phyloP scores from a whole-genome alignment of 805 yeast genomes.

The Naumovozyma castellii region DNA sequence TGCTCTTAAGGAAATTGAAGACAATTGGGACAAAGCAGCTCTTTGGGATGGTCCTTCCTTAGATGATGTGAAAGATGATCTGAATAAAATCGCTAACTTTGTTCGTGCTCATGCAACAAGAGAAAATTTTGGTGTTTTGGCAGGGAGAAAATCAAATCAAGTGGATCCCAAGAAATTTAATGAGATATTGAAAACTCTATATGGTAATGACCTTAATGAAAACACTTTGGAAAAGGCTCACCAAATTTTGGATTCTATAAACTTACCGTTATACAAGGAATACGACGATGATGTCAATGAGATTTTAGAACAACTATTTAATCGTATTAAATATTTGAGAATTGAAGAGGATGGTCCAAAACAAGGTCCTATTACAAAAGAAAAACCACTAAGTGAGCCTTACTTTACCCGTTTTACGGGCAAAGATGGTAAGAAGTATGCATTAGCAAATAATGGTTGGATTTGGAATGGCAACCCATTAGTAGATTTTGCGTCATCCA shows the following conservation, averaged over 20 bases:
- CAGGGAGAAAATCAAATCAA: slow-evolving; percentile 43
- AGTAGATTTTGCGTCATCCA: slow-evolving; percentile 79
- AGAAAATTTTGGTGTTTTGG: slow-evolving; percentile 35
- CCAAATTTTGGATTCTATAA: slow-evolving; percentile 64
- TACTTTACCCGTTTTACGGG: slow-evolving; percentile 69
- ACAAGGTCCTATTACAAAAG: slow-evolving; percentile 52
- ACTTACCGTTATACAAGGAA: slow-evolving; percentile 56
- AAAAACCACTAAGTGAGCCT: slow-evolving; percentile 67
- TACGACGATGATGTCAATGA: slow-evolving; percentile 66
- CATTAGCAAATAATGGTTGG: slow-evolving; percentile 95
- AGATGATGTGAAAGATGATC: slow-evolving; percentile 30
- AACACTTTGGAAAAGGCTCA: slow-evolving; percentile 35
- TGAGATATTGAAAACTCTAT: slow-evolving; percentile 37
- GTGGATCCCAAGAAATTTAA: slow-evolving; percentile 45
- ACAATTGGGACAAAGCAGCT: slow-evolving; percentile 27
- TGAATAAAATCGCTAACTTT: slow-evolving; percentile 40
- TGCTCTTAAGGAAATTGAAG: slow-evolving; percentile 33
- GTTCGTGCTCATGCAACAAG: slow-evolving; percentile 34
- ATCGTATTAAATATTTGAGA: slow-evolving; percentile 67
- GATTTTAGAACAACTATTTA: slow-evolving; percentile 60
- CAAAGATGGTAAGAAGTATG: slow-evolving; percentile 47
- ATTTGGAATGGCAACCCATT: slow-evolving; percentile 95
- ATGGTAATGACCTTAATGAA: slow-evolving; percentile 29
- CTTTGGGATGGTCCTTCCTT: slow-evolving; percentile 20
- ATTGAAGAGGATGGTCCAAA: slow-evolving; percentile 76